Evolutionary conservation across 2,329 filamentous ascomycete genomes (phyloP).

Genomic region (Ophiocordyceps camponoti-saundersi): DNA sequence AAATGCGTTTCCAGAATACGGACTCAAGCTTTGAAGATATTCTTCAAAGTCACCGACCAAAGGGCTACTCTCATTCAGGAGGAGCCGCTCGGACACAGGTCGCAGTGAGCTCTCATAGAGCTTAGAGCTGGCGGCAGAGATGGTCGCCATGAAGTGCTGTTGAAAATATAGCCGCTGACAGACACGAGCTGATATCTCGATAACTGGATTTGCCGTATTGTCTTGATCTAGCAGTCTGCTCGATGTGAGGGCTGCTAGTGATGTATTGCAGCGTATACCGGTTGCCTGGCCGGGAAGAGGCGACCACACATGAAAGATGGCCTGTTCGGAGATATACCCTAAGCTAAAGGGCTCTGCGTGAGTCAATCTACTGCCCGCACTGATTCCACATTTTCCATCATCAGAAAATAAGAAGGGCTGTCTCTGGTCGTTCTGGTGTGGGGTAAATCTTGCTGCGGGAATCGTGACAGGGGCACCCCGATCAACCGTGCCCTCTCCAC

Average conservation of each 20-base stretch:
- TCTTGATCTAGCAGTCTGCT: conserved; percentile 1
- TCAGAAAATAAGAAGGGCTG: no score
- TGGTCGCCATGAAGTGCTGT: conserved; percentile 23
- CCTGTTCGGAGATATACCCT: no score
- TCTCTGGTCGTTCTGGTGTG: no score
- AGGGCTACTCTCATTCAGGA: conserved; percentile 10
- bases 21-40: not conserved
- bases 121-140: conserved; percentile 7
- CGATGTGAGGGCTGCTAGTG: conserved; percentile 19
- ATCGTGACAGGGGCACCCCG: no score
- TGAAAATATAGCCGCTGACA: conserved; percentile 27
- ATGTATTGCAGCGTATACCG: conserved; percentile 13
- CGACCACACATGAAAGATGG: no score
- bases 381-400: no score
- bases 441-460: no score
- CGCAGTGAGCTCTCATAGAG: conserved; percentile 5
- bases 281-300: no score
- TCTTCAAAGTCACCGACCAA: conserved; percentile 17
- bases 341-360: no score
- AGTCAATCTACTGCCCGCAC: no score
- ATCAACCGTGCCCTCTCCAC: not conserved
- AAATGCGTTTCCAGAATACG: not conserved
- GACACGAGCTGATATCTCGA: conserved; percentile 19
- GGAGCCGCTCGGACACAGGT: conserved; percentile 1
- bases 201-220: not conserved